Evolutionary conservation across 2,329 filamentous ascomycete species (phyloP), one percentile per base, ranked within the genome.

Genomic region (Hansfordia pulvinata): DNA sequence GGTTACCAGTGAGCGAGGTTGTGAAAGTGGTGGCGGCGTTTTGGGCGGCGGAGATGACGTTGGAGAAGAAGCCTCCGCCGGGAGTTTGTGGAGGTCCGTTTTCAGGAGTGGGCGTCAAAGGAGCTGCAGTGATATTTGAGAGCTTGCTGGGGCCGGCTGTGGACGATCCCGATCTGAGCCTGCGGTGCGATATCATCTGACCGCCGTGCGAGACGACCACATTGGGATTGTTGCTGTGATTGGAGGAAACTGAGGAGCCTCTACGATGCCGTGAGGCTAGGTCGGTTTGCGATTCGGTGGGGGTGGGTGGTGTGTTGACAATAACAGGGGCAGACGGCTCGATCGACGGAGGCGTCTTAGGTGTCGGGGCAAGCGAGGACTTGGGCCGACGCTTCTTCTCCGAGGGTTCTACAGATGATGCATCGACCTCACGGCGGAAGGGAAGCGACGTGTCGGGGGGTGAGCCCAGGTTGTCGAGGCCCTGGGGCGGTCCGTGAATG

Each of bases 1-100:
- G 86, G 25, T 72, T 70, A 24, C 94, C 76, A 25, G 76, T 82
- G 39, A 68, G 83, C n/a, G 23, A 17, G 14, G n/a, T 24, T 24
- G 23, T 24, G 4, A 86, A 50, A 11, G 71, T 75, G 36, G 61
- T 84, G 10, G 86, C 85, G 22, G 88, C 88, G 64, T 79, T 94
- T 52, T 96, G 88, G 11, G 90, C 90, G 23, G 79, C 88, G 20
- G 84, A 88, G 36, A 98, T 73, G 46, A 98, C 81, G 15, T 82
- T 86, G 4, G 84, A 93, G 54, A 98, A 96, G 58, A 98, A 96
- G 1, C 85, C 76, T 19, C 67, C 60, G 29, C 69, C 64, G 17
- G 68, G 71, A 43, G 40, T 67, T 62, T 30, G 50, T 41, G 37
- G 60, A 27, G 35, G 54, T 34, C 34, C 76, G 50, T 54, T 63